Percentiles rank a stretch among this genome's conserved stretches.
phyloP scores from a whole-genome alignment of 768 basidiomycete genomes.

The Trametes sanguinea region DNA sequence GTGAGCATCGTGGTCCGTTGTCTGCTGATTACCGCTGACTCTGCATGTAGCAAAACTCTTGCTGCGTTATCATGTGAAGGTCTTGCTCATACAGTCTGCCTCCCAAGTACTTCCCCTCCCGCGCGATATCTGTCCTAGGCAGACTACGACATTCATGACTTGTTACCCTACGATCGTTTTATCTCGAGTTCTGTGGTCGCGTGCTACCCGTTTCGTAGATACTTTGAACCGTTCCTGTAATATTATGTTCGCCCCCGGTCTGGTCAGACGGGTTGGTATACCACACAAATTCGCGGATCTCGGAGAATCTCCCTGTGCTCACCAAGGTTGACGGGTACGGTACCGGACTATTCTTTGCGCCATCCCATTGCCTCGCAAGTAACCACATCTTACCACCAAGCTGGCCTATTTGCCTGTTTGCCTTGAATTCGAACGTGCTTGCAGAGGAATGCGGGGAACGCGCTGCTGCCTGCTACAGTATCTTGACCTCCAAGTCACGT shows the following conservation, averaged over 20 bases:
- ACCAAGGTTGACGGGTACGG: no score
- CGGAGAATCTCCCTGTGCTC: background rate
- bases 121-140: background rate
- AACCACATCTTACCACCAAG: no score
- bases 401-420: no score
- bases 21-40: background rate
- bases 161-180: background rate
- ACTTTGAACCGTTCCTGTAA: background rate
- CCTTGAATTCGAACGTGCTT: no score
- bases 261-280: background rate
- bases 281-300: background rate
- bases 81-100: background rate
- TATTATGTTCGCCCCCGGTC: background rate
- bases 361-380: no score
- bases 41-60: slow-evolving; percentile 82
- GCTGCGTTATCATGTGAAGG: slow-evolving; percentile 80
- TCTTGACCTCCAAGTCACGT: slow-evolving; percentile 4
- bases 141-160: slow-evolving; percentile 2
- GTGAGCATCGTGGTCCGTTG: slow-evolving; percentile 43
- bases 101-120: background rate
- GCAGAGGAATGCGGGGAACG: no score
- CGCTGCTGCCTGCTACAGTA: no score
- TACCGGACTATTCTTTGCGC: no score
- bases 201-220: slow-evolving; percentile 1
- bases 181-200: background rate